Base-by-base conservation (phyloP, 305 asterid species). In the Solanum hybrid region DNA sequence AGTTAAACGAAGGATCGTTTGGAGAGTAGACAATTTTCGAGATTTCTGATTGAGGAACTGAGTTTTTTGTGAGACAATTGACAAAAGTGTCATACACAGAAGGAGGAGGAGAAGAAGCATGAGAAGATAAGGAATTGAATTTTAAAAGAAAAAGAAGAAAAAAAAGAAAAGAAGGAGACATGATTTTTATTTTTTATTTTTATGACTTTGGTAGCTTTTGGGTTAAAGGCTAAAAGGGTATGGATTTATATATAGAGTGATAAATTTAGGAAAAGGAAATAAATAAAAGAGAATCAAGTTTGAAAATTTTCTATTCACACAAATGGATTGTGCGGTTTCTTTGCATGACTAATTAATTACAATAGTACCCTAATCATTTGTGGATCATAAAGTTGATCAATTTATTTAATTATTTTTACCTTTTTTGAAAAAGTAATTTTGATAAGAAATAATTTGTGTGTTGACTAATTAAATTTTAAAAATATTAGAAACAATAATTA, bases 11-110 rank as follows among this genome's bases (percentile, higher is more conserved):
- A 33, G 89, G 4, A 26, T 68, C 68, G 36, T 78, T 38, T 24
- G 91, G 92, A 31, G 90, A 68, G 86, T 90, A 93, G 3, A 91
- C 88, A 9, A 92, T 88, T 2, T 92, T 82, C 15, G 90, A 72
- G n/a, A 90, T 20, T 72, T 76, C 61, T 11, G 24, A 10, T 14
- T 33, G 84, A 24, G 92, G 68, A 76, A 17, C 32, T 29, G 87
- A 24, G 41, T 87, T 11, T 65, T n/a, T 79, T 10, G 79, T 70
- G 6, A 93, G 80, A 29, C 95, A 93, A 26, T 61, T 22, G 39
- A 91, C 27, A 24, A 92, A 91, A 8, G 65, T 29, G 77, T 90
- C 89, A 45, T 39, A 29, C 11, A 27, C 70, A 4, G 70, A 81
- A 39, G 31, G 5, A 13, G 87, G 8, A 38, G 61, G 0, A 14